These are phyloP conservation scores for Babjeviella inositovora DNA, from an alignment of 805 yeast genomes.

Conservation along the genomic window DNA sequence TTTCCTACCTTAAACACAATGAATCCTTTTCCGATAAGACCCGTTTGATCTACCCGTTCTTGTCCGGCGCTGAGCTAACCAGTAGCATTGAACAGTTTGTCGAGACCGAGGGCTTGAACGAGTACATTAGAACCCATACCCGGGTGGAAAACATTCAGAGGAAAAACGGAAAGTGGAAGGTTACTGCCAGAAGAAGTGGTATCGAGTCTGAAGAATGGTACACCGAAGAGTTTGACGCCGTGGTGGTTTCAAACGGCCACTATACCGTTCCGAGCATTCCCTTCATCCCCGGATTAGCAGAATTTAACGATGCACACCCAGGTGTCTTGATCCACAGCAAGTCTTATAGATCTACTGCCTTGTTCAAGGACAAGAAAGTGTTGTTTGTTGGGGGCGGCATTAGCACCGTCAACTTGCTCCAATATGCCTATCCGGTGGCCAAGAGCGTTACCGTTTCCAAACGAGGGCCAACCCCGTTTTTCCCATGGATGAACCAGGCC, in stretches of 20 bases:
- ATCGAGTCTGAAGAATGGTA: conserved; percentile 11
- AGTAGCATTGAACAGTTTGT: too few relatives aligned
- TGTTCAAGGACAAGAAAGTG: conserved; percentile 16
- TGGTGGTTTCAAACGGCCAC: conserved; percentile 29
- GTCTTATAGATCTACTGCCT: conserved; percentile 15
- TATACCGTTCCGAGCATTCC: conserved; percentile 30
- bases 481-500: conserved; percentile 4
- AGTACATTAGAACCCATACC: conserved; percentile 11
- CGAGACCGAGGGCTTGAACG: conserved; percentile 6
- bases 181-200: conserved; percentile 6
- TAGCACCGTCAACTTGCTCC: conserved; percentile 4
- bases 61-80: too few relatives aligned
- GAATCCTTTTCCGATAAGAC: conserved; percentile 2
- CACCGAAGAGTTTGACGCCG: conserved; percentile 11
- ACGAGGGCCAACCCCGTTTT: conserved; percentile 2
- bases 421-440: conserved; percentile 11
- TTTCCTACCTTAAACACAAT: conserved; percentile 13
- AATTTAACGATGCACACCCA: conserved; percentile 11
- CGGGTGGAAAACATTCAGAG: conserved; percentile 10
- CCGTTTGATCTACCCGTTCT: too few relatives aligned
- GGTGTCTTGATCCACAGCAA: conserved; percentile 24
- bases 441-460: conserved; percentile 2
- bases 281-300: conserved; percentile 18
- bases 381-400: conserved; percentile 10
- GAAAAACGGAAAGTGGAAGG: conserved; percentile 11